A percentile compares a stretch with the other conserved stretches of the same genome.
These are phyloP conservation scores for Penicillium sumatraense DNA, from an alignment of 2,329 filamentous ascomycete species.

Conservation along the genomic window DNA sequence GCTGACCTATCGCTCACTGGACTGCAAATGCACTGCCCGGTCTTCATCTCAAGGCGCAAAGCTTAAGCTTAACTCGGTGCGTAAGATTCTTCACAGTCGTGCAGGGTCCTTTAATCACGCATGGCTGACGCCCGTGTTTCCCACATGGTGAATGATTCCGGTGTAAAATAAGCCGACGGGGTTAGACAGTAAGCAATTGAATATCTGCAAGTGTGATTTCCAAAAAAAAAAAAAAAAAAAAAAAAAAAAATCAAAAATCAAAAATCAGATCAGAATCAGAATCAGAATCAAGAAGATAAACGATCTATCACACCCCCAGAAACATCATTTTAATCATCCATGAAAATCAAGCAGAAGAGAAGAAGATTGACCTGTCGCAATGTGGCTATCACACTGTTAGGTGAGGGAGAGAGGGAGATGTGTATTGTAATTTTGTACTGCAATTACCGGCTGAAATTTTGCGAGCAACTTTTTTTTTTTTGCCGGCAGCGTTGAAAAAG, in stretches of 20 bases:
- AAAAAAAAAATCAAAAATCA: no score
- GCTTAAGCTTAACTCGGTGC: not conserved
- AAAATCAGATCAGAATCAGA: no score
- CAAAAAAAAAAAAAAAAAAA: no score
- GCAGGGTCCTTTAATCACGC: not conserved
- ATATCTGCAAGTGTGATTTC: conserved; percentile 1
- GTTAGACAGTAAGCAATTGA: not conserved
- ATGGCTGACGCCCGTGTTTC: not conserved
- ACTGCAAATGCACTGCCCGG: not conserved
- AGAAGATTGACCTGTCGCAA: no score
- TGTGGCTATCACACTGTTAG: no score
- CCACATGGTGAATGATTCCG: not conserved
- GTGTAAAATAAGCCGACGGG: not conserved
- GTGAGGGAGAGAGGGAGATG: no score
- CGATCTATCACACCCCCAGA: no score
- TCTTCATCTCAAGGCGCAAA: not conserved
- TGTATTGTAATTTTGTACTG: conserved; percentile 11
- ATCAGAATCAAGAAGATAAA: no score
- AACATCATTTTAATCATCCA: no score
- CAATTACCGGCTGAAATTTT: conserved; percentile 17
- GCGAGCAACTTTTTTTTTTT: conserved; percentile 3
- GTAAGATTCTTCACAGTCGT: not conserved
- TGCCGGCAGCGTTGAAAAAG: not conserved
- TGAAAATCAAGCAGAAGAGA: no score
- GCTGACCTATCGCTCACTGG: not conserved